Conservation (phyloP, 108 stramenopile species). For the Chaetoceros tenuissimus region DNA sequence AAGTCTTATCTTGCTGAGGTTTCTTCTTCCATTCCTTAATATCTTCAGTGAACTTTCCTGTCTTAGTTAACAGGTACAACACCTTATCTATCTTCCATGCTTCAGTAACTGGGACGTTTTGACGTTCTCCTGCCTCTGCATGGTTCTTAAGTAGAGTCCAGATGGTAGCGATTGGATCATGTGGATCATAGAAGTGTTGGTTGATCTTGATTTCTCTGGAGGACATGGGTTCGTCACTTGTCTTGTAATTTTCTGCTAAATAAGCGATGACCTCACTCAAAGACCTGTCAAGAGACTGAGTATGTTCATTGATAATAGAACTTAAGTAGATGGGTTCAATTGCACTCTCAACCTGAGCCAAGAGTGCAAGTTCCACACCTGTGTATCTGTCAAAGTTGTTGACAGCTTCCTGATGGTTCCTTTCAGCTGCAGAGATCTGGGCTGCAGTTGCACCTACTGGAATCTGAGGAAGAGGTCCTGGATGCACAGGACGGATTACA, state of each 20-base stretch:
- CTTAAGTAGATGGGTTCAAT: not conserved
- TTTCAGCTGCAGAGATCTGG: not conserved
- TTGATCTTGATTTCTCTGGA: not conserved
- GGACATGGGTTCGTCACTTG: not conserved
- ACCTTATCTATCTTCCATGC: not conserved
- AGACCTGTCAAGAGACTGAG: not conserved
- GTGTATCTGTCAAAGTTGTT: not conserved
- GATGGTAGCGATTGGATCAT: slow-evolving; percentile 5
- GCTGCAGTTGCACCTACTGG: not conserved
- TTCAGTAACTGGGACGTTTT: not conserved
- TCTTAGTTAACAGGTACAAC: not conserved
- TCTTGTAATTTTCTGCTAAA: slow-evolving; percentile 6
- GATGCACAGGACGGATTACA: not conserved
- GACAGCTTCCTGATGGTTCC: not conserved
- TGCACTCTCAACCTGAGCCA: not conserved
- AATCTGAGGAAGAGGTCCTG: not conserved
- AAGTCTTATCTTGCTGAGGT: not conserved
- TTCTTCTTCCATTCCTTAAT: not conserved
- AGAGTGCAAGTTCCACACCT: not conserved
- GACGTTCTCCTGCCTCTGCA: not conserved
- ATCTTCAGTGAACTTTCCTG: slow-evolving; percentile 1
- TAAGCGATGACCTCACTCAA: slow-evolving; percentile 4
- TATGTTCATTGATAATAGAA: not conserved
- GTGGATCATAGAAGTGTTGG: slow-evolving; percentile 7
- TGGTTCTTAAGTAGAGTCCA: not conserved